These are phyloP conservation scores for Coffea eugenioides DNA, from an alignment of 257 asterid genomes.

Conservation along the genomic window DNA sequence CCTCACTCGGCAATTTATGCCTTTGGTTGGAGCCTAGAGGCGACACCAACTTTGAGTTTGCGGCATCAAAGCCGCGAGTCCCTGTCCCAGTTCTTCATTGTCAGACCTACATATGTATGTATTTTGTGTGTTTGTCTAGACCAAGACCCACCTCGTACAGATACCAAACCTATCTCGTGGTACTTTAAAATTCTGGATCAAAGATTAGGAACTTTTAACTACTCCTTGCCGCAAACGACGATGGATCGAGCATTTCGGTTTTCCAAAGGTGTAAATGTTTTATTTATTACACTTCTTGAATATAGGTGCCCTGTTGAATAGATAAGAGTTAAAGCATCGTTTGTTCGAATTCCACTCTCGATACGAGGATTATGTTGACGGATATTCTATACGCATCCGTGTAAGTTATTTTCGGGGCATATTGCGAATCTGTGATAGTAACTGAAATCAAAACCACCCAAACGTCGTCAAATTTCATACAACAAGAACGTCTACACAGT, in stretches of 20 bases:
- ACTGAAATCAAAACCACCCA: too few relatives aligned
- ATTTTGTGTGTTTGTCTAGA: not conserved
- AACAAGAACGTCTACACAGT: not conserved
- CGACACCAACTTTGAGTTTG: not conserved
- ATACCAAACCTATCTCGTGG: constrained; percentile 17
- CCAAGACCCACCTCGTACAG: constrained; percentile 13
- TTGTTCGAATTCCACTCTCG: too few relatives aligned
- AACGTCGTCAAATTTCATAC: not conserved
- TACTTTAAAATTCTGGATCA: not conserved
- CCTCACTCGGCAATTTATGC: not conserved
- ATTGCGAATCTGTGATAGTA: too few relatives aligned
- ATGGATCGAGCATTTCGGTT: not conserved
- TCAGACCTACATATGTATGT: not conserved
- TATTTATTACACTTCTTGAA: too few relatives aligned
- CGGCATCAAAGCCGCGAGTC: not conserved
- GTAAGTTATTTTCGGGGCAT: too few relatives aligned
- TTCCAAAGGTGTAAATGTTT: not conserved
- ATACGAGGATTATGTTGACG: too few relatives aligned
- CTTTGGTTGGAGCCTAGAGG: not conserved
- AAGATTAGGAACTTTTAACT: not conserved
- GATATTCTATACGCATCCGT: too few relatives aligned
- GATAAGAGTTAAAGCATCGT: too few relatives aligned
- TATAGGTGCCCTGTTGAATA: not conserved
- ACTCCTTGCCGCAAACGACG: not conserved
- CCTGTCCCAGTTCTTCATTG: not conserved